phyloP scores from a whole-genome alignment of 208 protist species.

The Leishmania aethiopica region DNA sequence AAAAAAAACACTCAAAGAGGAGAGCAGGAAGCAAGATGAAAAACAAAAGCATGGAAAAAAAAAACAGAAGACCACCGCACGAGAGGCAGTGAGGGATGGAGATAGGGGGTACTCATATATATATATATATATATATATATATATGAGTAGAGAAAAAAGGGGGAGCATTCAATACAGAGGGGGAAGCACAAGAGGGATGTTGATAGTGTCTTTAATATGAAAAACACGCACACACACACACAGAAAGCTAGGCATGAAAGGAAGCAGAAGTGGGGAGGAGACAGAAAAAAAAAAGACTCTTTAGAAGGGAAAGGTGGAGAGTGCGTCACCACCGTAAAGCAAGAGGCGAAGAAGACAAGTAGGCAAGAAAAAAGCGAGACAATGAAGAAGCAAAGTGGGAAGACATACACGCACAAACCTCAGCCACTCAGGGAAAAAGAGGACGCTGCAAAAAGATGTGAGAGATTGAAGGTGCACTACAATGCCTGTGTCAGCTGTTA shows the following conservation, averaged over 20 bases:
- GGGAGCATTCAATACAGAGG: neutral
- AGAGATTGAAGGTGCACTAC: neutral
- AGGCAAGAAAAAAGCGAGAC: neutral
- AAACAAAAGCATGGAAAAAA: neutral
- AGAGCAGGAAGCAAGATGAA: neutral
- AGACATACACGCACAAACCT: neutral
- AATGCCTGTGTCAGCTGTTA: neutral
- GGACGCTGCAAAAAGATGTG: neutral
- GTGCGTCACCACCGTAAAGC: neutral
- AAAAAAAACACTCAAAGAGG: neutral
- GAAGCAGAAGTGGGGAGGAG: neutral
- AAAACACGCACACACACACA: neutral
- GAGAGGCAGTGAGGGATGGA: neutral
- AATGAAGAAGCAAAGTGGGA: neutral
- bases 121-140: neutral
- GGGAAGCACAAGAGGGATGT: neutral
- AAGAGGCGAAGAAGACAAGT: neutral
- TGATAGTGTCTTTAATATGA: neutral
- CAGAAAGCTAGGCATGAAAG: neutral
- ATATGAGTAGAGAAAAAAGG: neutral
- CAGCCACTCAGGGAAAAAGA: slow-evolving; percentile 3
- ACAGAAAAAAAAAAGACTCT: neutral
- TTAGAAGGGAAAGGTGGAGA: neutral
- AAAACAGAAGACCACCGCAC: neutral
- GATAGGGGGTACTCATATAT: neutral